phyloP scores from a whole-genome alignment of 2,329 filamentous ascomycete species.

The Orbilia javanica region DNA sequence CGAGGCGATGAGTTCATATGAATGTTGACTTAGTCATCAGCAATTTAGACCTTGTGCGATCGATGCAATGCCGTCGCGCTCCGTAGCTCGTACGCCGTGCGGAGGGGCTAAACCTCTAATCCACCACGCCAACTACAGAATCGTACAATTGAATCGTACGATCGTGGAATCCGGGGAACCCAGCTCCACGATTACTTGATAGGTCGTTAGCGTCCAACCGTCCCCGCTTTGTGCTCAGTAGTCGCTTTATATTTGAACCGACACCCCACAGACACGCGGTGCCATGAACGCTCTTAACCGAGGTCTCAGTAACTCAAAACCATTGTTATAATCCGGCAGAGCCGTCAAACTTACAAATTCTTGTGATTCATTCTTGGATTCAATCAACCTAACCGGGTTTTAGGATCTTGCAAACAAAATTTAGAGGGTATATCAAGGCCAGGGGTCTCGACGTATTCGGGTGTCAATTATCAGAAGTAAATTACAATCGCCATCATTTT shows the following conservation, averaged over 20 bases:
- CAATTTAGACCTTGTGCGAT: too few relatives aligned
- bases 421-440: not conserved
- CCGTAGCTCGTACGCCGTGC: too few relatives aligned
- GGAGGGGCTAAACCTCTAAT: not conserved
- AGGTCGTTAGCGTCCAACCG: not conserved
- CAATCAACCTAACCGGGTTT: not conserved
- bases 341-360: slow-evolving; percentile 15
- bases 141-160: too few relatives aligned
- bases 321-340: not conserved
- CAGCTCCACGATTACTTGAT: not conserved
- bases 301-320: not conserved
- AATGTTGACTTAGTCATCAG: too few relatives aligned
- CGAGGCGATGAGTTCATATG: too few relatives aligned
- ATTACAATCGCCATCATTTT: not conserved
- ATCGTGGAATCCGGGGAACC: not conserved
- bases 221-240: not conserved
- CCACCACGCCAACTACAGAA: not conserved
- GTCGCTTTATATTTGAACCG: slow-evolving; percentile 6
- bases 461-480: not conserved
- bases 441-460: not conserved
- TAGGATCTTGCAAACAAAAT: not conserved
- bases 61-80: too few relatives aligned
- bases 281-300: slow-evolving; percentile 1
- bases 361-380: not conserved
- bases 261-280: slow-evolving; percentile 18